Conservation (phyloP, 139 green algal species). For the Asterochloris sp. region DNA sequence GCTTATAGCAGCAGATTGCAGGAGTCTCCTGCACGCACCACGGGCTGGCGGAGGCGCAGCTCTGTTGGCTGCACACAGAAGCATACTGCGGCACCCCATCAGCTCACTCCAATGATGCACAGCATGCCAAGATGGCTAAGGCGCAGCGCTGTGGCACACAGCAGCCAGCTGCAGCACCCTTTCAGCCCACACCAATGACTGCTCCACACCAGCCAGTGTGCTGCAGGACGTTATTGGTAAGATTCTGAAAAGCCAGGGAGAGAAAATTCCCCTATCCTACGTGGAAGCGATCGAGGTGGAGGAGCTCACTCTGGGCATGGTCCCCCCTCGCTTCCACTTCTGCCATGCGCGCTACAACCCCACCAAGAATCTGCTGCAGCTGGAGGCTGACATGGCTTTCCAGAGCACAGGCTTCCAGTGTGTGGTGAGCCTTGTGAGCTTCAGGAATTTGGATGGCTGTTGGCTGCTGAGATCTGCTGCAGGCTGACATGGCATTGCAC, state of each 20-base stretch:
- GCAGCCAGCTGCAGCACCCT: no score
- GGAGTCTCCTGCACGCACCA: no score
- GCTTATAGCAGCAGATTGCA: no score
- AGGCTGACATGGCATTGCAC: no score
- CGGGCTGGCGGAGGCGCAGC: no score
- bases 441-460: no score
- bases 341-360: conserved; percentile 25
- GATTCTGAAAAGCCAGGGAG: conserved; percentile 6
- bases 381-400: conserved; percentile 25
- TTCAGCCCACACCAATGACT: background rate
- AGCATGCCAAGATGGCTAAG: no score
- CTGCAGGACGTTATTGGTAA: conserved; percentile 18
- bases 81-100: no score
- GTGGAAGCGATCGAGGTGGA: conserved; percentile 17
- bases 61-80: background rate
- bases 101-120: no score
- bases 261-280: conserved; percentile 21
- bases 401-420: conserved; percentile 21
- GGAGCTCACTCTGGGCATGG: conserved; percentile 23
- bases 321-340: conserved; percentile 23
- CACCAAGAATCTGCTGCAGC: conserved; percentile 20
- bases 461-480: no score
- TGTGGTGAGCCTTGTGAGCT: conserved; percentile 6
- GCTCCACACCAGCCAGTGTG: background rate
- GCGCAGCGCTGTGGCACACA: no score